Evolutionary conservation across 2,329 filamentous ascomycete species (phyloP), one percentile per base, ranked within the genome.

Genomic region (Epichloe gansuensis): DNA sequence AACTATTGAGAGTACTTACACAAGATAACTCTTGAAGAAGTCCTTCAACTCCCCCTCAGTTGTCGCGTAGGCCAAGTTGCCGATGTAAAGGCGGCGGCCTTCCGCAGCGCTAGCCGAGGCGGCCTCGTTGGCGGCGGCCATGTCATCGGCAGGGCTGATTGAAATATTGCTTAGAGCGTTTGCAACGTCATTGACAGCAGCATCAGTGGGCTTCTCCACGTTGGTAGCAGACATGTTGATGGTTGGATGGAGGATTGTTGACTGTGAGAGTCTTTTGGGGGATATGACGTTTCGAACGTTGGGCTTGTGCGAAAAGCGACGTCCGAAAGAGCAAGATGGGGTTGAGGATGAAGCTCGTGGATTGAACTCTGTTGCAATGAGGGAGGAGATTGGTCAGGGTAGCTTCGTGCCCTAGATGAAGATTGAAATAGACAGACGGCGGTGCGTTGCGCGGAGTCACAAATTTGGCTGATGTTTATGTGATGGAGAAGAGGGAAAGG

Each of bases 51-150:
- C 89, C 85, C 87, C 93, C 87, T 97, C 93, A 73, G 89, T 95
- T 84, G 93, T 97, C 85, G 91, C 90, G 74, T 98, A 98, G 68
- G 93, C 93, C 83, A 98, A 87, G 81, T 98, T 98, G 80, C 93
- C 93, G 79, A 98, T 97, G 79, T 98, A 98, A 67, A 98, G 86
- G 78, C 93, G 89, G 79, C 93, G 89, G 73, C 93, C 91, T 81
- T 98, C 93, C 74, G 91, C 90, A 73, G 93, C 93, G 77, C 89
- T 95, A 75, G 89, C 89, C 72, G 93, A 85, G 69, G 93, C 89
- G 72, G 90, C 89, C 73, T 95, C 89, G 70, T 88, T 85, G 74
- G 86, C 80, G 65, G 84, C 69, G 59, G 69, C 66, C 78, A 76
- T 77, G 66, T 76, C 74, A 60, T 77, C 74, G 67, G 68, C 67